phyloP scores from a whole-genome alignment of 2,329 filamentous ascomycete species.

The Trichoderma simmonsii region DNA sequence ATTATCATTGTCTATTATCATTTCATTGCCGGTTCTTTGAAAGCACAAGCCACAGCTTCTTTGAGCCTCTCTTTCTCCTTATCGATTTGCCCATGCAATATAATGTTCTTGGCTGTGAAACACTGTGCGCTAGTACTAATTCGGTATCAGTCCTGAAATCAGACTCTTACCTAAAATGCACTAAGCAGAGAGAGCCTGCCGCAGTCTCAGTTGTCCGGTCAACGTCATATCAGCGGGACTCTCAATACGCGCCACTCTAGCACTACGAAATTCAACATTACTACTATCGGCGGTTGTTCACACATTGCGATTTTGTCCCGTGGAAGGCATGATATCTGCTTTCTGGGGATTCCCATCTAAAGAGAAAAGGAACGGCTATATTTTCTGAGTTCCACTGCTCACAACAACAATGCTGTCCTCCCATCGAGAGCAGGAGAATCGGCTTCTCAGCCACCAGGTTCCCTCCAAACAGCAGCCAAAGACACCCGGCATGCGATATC shows the following conservation, averaged over 20 bases:
- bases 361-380: neutral
- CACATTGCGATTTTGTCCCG: neutral
- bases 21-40: neutral
- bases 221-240: neutral
- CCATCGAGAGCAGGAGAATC: constrained; percentile 83
- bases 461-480: constrained; percentile 76
- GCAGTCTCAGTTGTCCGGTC: neutral
- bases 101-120: neutral
- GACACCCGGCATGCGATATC: constrained; percentile 71
- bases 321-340: neutral
- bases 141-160: neutral
- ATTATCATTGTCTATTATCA: neutral
- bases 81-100: neutral
- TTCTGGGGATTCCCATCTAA: neutral
- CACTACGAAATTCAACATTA: neutral
- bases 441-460: constrained; percentile 71
- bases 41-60: neutral
- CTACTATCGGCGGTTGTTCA: neutral
- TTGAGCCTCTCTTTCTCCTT: neutral
- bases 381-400: neutral
- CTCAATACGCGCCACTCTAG: neutral
- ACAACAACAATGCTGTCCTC: constrained; percentile 65
- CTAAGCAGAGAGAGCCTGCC: neutral
- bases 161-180: neutral
- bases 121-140: neutral